These are phyloP conservation scores for Gynochthodes officinalis DNA, from an alignment of 257 asterid species.

Conservation along the genomic window DNA sequence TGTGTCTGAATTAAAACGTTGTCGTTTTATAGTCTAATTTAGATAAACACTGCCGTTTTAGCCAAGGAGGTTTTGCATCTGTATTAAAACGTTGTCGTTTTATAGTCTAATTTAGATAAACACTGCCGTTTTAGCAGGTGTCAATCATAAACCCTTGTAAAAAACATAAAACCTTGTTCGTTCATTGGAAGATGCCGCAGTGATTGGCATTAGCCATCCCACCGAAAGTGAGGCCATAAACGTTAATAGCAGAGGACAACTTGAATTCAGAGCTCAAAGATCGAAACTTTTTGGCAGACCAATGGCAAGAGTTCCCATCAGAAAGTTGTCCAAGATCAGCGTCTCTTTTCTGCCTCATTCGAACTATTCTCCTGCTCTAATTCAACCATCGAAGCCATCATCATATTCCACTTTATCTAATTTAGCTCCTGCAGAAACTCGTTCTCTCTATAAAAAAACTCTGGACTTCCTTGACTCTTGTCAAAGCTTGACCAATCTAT, in stretches of 20 bases:
- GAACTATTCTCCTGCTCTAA: not conserved
- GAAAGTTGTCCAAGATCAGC: slow-evolving; percentile 10
- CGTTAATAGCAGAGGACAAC: slow-evolving; percentile 10
- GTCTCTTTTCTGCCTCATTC: slow-evolving; percentile 9
- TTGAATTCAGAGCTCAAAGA: not conserved
- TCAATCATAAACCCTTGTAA: not conserved
- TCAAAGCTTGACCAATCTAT: slow-evolving; percentile 31
- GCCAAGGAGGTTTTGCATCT: no score
- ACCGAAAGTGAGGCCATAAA: slow-evolving; percentile 2
- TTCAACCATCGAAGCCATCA: slow-evolving; percentile 9
- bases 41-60: not conserved
- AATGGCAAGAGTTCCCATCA: slow-evolving; percentile 25
- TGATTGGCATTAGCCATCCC: not conserved
- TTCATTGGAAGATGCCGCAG: not conserved
- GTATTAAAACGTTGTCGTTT: not conserved
- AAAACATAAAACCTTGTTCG: not conserved
- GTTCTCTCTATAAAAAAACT: slow-evolving; percentile 21
- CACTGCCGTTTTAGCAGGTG: not conserved
- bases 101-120: not conserved
- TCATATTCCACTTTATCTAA: slow-evolving; percentile 2
- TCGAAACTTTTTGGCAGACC: slow-evolving; percentile 16
- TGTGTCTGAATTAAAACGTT: not conserved
- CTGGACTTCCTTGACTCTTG: slow-evolving; percentile 43
- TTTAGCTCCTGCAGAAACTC: slow-evolving; percentile 1
- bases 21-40: not conserved